phyloP scores from a whole-genome alignment of 1,139 yeast species.

The Saccharomyces hybrid region DNA sequence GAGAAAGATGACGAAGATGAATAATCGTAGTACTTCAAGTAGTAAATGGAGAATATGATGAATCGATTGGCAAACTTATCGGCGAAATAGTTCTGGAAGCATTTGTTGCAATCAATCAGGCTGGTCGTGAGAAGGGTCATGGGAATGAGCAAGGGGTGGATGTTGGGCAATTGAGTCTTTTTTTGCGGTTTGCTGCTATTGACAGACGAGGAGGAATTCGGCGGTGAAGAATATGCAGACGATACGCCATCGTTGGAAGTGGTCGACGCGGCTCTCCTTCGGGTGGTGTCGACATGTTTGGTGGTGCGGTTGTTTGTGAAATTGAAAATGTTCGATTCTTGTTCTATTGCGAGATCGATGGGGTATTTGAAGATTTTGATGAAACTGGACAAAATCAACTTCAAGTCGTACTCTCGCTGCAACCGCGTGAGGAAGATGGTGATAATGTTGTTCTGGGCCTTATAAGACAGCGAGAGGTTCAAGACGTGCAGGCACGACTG shows the following conservation, averaged over 20 bases:
- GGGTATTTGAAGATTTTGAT: constrained; percentile 44
- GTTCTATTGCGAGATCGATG: constrained; percentile 34
- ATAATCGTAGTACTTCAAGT: constrained; percentile 44
- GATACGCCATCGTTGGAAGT: not conserved
- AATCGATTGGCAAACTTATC: constrained; percentile 48
- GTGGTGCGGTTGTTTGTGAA: constrained; percentile 8
- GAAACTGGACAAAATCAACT: constrained; percentile 41
- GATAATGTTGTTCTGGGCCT: constrained; percentile 37
- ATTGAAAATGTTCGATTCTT: constrained; percentile 34
- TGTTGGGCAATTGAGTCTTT: constrained; percentile 24
- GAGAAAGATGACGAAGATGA: constrained; percentile 31
- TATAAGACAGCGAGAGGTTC: constrained; percentile 51
- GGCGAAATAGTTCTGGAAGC: constrained; percentile 43
- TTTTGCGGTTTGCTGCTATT: not conserved
- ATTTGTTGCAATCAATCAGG: constrained; percentile 60
- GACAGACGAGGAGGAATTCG: not conserved
- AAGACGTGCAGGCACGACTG: constrained; percentile 57
- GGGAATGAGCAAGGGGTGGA: constrained; percentile 51
- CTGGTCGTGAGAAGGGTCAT: constrained; percentile 65
- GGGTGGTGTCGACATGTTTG: not conserved
- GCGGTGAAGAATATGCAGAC: not conserved
- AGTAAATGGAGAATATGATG: constrained; percentile 47
- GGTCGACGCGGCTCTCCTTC: not conserved
- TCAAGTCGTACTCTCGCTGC: constrained; percentile 47
- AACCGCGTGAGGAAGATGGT: constrained; percentile 47